Percentiles rank a stretch among this genome's conserved stretches.
These are phyloP conservation scores for Prunella vulgaris DNA, from an alignment of 257 asterid species.

Conservation along the genomic window DNA sequence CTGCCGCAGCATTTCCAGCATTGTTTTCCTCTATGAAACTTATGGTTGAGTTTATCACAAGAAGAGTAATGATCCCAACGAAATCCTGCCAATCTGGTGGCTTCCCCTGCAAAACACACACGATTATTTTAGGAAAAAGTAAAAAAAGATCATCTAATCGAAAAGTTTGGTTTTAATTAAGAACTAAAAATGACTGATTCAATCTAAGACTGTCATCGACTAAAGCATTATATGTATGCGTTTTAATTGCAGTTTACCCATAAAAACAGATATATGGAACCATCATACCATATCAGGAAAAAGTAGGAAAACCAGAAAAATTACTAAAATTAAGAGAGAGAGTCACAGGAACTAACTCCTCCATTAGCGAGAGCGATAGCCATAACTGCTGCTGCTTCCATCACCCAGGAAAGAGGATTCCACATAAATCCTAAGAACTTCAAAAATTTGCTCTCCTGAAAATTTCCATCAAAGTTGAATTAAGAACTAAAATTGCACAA, in stretches of 20 bases:
- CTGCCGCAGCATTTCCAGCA: constrained; percentile 63
- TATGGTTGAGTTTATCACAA: constrained; percentile 51
- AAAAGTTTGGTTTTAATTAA: not conserved
- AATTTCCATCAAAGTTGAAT: not conserved
- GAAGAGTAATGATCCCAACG: constrained; percentile 46
- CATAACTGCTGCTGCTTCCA: constrained; percentile 62
- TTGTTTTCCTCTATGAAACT: constrained; percentile 58
- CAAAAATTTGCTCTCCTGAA: constrained; percentile 47
- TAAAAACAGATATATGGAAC: not conserved
- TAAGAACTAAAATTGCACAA: not conserved
- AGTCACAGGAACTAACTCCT: constrained; percentile 34
- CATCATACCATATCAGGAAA: not conserved
- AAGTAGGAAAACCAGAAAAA: not conserved
- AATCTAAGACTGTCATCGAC: too few species aligned
- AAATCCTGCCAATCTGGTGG: constrained; percentile 66
- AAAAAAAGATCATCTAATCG: not conserved
- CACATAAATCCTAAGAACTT: constrained; percentile 57
- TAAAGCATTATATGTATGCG: not conserved
- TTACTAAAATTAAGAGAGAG: not conserved
- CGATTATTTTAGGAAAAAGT: not conserved
- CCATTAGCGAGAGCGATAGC: constrained; percentile 58
- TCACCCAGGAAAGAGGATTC: constrained; percentile 59
- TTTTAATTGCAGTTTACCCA: not conserved
- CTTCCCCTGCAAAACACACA: constrained; percentile 29
- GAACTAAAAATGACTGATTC: not conserved